Evolutionary conservation across 2,329 filamentous ascomycete genomes (phyloP), one percentile per base, ranked within the genome.

Genomic region (Raffaelea ambrosiae): DNA sequence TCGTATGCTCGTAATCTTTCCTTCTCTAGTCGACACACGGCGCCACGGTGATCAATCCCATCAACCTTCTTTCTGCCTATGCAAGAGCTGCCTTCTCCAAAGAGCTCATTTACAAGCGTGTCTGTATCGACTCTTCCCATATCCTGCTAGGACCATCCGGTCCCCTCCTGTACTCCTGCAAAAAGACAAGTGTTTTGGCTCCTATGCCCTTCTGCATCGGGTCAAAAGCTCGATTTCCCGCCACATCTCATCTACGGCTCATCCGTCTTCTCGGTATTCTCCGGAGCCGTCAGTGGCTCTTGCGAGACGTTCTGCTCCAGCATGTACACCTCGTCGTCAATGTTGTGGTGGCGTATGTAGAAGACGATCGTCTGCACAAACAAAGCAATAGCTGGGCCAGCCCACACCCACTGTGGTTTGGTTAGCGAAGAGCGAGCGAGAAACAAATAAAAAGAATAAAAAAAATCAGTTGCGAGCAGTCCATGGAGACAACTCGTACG

Each of bases 261-360:
- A 5, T 38, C 8, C 35, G 8, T 5, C 18, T 38, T n/a, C 16
- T 38, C 35, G 16, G 10, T 23, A 8, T 22, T 33, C 8, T 35
- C 26, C 4, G 44, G 22, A 18, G 29, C 35, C 8, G 38, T 23
- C 41, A 48, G n/a, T 19, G 23, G 19, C 29, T 19, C 16, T 19
- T 48, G 13, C 23, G 47, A 48, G 10, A 46, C 10, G 35, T 43
- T 36, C 47, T 58, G 53, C 20, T 58, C 55, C 3, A 58, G 63
- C 57, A 63, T 67, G 57, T 69, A 75, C n/a, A 63, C 63, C 33
- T 74, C 71, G n/a, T 71, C 56, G 44, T 76, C 71, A 23, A 76
- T 57, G 41, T 67, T 57, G 23, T 60, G 64, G 54, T 75, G 73
- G 21, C 65, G 58, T 58, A 64, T 68, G 59, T 64, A 71, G 56